Conservation (phyloP, 352 stramenopile genomes). For the Phytophthora melonis region DNA sequence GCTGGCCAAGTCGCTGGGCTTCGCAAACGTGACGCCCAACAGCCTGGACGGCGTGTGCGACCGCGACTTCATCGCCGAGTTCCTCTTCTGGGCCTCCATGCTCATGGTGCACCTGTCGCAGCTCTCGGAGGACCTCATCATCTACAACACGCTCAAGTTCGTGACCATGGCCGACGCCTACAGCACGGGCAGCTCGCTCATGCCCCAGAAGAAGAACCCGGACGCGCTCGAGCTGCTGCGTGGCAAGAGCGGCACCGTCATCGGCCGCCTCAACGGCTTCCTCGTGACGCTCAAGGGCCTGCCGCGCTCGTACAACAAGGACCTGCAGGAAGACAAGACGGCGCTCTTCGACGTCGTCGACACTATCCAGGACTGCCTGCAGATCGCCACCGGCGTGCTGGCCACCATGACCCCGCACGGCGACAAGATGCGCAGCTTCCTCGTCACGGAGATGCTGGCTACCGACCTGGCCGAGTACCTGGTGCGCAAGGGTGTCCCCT, state of each 20-base stretch:
- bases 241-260: conserved; percentile 96
- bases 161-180: conserved; percentile 98
- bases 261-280: conserved; percentile 96
- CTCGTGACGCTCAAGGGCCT: conserved; percentile 97
- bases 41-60: conserved; percentile 98
- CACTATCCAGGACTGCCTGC: conserved; percentile 97
- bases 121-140: conserved; percentile 99
- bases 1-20: conserved; percentile 95
- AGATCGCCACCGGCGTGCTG: conserved; percentile 97
- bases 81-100: conserved; percentile 97
- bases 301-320: conserved; percentile 99
- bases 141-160: conserved; percentile 95
- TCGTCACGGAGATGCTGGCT: conserved; percentile 99
- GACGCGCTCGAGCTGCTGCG: conserved; percentile 98
- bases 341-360: conserved; percentile 97
- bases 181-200: conserved; percentile 97
- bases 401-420: conserved; percentile 96
- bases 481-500: conserved; percentile 98
- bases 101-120: conserved; percentile 97
- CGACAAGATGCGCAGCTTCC: conserved; percentile 94
- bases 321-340: conserved; percentile 99
- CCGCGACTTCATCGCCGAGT: conserved; percentile 99
- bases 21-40: conserved; percentile 95
- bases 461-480: conserved; percentile 99
- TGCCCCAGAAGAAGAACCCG: conserved; percentile 99